A percentile compares a stretch with the other conserved stretches of the same genome.
Evolutionary conservation across 768 basidiomycete species (phyloP).

Genomic region (Leucosporidium scottii): DNA sequence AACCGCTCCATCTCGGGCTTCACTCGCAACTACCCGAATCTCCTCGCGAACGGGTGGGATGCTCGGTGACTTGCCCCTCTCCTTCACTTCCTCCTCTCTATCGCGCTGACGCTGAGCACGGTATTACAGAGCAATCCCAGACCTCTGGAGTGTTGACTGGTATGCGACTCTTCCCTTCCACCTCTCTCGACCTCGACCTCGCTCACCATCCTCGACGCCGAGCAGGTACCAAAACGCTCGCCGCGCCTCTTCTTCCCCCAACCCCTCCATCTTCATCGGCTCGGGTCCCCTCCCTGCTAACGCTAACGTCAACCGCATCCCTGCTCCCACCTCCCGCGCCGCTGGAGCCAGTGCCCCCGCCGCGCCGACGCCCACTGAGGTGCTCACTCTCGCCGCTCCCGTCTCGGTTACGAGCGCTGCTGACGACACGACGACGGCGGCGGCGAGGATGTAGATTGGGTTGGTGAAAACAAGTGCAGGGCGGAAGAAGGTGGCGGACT

Average conservation of each 20-base stretch:
- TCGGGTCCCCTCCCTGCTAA: too few relatives aligned
- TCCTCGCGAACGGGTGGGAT: slow-evolving; percentile 14
- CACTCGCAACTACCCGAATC: slow-evolving; percentile 40
- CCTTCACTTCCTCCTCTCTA: neutral
- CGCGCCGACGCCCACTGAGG: too few relatives aligned
- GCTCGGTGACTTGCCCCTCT: neutral
- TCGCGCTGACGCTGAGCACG: too few relatives aligned
- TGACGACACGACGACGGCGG: neutral
- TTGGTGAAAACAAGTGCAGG: neutral
- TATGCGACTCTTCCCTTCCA: neutral
- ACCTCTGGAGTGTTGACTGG: neutral
- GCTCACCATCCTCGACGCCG: neutral
- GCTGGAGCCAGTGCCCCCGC: too few relatives aligned
- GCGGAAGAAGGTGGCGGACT: too few relatives aligned
- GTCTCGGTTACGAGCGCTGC: neutral
- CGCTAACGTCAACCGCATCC: neutral
- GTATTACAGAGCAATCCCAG: neutral
- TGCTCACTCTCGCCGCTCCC: neutral
- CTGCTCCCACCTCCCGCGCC: too few relatives aligned
- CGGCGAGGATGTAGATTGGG: neutral
- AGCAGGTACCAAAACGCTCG: neutral
- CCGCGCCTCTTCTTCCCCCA: neutral
- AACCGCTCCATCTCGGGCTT: slow-evolving; percentile 60
- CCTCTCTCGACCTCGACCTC: too few relatives aligned
- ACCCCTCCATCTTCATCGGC: neutral